phyloP scores from a whole-genome alignment of 495 filamentous ascomycete genomes.

The Aspergillus baeticus region DNA sequence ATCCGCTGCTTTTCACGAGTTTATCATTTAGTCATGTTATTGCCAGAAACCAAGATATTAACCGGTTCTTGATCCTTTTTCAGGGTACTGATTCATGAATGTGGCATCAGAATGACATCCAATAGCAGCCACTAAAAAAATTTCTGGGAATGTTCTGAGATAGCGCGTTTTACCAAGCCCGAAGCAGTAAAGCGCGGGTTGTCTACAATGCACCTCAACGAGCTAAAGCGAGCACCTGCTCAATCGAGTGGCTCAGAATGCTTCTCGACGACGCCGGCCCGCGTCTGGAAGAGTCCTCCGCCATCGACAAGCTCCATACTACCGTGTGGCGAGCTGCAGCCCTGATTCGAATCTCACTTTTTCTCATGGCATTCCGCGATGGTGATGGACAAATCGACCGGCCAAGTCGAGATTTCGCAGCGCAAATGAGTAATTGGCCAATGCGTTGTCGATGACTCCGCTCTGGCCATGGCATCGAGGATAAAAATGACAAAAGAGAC shows the following conservation, averaged over 20 bases:
- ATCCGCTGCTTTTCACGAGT: too few species aligned
- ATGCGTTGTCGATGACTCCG: too few species aligned
- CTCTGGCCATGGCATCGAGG: too few species aligned
- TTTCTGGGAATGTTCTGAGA: neutral
- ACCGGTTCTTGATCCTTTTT: too few species aligned
- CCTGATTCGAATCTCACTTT: neutral
- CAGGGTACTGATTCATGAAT: too few species aligned
- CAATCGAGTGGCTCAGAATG: slow-evolving; percentile 17
- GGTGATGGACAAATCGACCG: neutral
- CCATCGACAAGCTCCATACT: too few species aligned
- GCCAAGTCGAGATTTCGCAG: neutral
- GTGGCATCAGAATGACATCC: too few species aligned
- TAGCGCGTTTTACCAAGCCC: neutral
- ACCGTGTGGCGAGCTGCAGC: too few species aligned
- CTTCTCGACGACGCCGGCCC: neutral
- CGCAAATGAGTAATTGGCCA: neutral
- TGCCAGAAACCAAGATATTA: too few species aligned
- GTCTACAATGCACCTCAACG: neutral
- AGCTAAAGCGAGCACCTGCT: slow-evolving; percentile 16
- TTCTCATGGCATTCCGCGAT: neutral
- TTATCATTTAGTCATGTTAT: too few species aligned
- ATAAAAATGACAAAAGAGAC: neutral
- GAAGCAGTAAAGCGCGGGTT: slow-evolving; percentile 2
- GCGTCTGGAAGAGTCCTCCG: neutral
- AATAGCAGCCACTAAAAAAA: too few species aligned